A percentile compares a stretch with the other conserved stretches of the same genome.
Conservation (phyloP, 768 basidiomycete species). For the Auricularia heimuer region DNA sequence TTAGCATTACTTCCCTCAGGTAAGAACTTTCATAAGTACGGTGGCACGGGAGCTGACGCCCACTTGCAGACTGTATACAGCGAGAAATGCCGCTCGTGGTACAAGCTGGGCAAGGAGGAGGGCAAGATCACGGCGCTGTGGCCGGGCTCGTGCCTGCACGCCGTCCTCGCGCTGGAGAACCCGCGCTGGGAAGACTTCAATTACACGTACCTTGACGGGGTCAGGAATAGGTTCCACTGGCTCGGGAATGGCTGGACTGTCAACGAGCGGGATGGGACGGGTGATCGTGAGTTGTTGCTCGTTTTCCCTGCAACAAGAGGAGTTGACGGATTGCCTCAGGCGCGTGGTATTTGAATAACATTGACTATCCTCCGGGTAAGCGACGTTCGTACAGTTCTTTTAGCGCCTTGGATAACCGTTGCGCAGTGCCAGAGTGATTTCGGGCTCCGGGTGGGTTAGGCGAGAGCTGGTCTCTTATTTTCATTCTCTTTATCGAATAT, state of each 20-base stretch:
- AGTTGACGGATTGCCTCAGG: too few relatives aligned
- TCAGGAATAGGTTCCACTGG: constrained; percentile 45
- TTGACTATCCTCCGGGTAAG: too few relatives aligned
- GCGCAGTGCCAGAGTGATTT: too few relatives aligned
- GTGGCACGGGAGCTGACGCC: too few relatives aligned
- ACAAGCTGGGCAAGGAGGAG: constrained; percentile 49
- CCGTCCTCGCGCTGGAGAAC: constrained; percentile 35
- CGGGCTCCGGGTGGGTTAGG: too few relatives aligned
- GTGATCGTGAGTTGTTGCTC: constrained; percentile 24
- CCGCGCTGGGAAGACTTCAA: constrained; percentile 60
- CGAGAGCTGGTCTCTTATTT: too few relatives aligned
- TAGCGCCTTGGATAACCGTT: too few relatives aligned
- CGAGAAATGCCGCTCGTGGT: constrained; percentile 53
- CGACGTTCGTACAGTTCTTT: too few relatives aligned
- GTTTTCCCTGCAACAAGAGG: not conserved
- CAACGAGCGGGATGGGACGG: constrained; percentile 34
- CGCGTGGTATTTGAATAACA: too few relatives aligned
- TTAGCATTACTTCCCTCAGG: too few relatives aligned
- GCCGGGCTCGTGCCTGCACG: constrained; percentile 51
- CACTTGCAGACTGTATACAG: constrained; percentile 43
- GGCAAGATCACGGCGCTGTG: constrained; percentile 49
- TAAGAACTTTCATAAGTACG: too few relatives aligned
- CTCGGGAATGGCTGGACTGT: constrained; percentile 51
- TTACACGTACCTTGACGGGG: constrained; percentile 36
- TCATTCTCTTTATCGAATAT: too few relatives aligned